Evolutionary conservation across 1,139 yeast genomes (phyloP).

Genomic region (Suhomyces kunorum): DNA sequence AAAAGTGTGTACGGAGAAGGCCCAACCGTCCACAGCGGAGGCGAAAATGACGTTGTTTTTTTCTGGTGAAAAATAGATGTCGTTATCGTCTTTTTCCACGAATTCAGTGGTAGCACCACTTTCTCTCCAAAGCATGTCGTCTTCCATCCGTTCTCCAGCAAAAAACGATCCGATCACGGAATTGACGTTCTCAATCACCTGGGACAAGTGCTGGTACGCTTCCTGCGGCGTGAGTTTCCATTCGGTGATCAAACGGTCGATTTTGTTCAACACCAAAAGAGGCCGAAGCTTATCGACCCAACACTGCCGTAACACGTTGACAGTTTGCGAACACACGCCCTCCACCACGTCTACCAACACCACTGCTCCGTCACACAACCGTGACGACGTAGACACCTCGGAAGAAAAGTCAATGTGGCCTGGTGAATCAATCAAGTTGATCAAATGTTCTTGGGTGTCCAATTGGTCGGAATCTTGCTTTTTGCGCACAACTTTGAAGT

Average conservation of each 20-base stretch:
- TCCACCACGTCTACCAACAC: constrained; percentile 95
- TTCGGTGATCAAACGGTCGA: constrained; percentile 83
- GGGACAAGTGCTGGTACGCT: constrained; percentile 77
- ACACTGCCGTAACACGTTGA: constrained; percentile 90
- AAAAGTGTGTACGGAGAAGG: constrained; percentile 86
- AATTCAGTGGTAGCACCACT: constrained; percentile 56
- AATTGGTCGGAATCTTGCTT: constrained; percentile 30
- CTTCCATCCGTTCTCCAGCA: constrained; percentile 93
- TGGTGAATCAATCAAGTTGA: constrained; percentile 95
- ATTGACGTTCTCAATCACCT: constrained; percentile 88
- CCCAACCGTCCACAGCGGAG: constrained; percentile 98
- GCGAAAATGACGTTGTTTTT: constrained; percentile 91
- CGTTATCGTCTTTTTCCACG: constrained; percentile 78
- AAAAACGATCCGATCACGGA: constrained; percentile 92
- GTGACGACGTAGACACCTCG: constrained; percentile 93
- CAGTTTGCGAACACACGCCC: constrained; percentile 97
- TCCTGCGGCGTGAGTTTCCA: constrained; percentile 80
- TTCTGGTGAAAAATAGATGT: constrained; percentile 86
- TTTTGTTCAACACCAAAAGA: constrained; percentile 85
- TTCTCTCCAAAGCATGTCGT: constrained; percentile 82
- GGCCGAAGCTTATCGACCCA: constrained; percentile 94
- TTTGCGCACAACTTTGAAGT: constrained; percentile 65
- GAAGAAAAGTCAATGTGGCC: constrained; percentile 98
- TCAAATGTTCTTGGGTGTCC: constrained; percentile 70
- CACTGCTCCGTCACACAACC: constrained; percentile 95